Percentiles rank a stretch among this genome's conserved stretches.
Conservation (phyloP, 129 eudicot species). For the Centaurea solstitialis region DNA sequence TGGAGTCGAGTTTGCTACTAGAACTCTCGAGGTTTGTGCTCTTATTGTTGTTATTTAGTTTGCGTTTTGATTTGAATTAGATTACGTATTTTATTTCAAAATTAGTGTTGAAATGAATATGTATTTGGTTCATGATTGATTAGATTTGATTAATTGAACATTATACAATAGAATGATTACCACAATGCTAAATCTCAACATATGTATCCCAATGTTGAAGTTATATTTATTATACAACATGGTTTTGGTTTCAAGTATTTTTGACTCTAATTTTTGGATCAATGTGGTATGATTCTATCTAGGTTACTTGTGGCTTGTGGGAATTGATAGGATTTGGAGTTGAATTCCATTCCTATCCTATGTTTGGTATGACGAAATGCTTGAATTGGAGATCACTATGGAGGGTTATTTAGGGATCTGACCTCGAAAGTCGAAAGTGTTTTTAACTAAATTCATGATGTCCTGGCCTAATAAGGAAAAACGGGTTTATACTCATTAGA, state of each 20-base stretch:
- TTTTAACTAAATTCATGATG: too few relatives aligned
- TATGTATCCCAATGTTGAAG: not conserved
- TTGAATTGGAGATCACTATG: too few relatives aligned
- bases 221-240: too few relatives aligned
- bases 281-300: not conserved
- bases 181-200: not conserved
- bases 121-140: not conserved
- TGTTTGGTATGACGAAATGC: not conserved
- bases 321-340: not conserved
- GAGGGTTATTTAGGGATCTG: too few relatives aligned
- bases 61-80: not conserved
- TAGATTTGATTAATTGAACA: not conserved
- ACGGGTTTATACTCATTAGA: too few relatives aligned
- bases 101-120: not conserved
- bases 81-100: not conserved
- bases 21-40: constrained; percentile 41
- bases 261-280: not conserved
- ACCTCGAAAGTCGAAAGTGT: too few relatives aligned
- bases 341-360: not conserved
- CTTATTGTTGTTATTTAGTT: not conserved
- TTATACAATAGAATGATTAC: not conserved
- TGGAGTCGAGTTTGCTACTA: constrained; percentile 55
- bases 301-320: too few relatives aligned
- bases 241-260: not conserved
- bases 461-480: too few relatives aligned